Evolutionary conservation across 2,329 filamentous ascomycete genomes (phyloP), one percentile per base, ranked within the genome.

Genomic region (Mycosphaerelloides madeirae): DNA sequence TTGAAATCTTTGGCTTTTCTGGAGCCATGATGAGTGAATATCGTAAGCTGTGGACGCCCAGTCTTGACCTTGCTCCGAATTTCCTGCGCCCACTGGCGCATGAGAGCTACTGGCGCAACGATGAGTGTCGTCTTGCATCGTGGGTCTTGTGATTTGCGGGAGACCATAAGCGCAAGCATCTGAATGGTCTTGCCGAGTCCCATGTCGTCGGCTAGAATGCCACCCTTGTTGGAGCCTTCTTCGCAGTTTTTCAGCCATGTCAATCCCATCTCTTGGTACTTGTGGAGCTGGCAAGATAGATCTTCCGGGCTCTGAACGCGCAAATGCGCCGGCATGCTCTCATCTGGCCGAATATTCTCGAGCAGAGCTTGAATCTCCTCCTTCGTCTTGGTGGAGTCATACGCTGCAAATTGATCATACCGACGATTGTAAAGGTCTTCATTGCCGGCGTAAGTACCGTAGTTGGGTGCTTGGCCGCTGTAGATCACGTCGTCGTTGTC

Each of bases 161-260:
- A 77, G 11, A 87, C 72, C 55, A 95, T 85, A 33, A 95, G 74
- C 3, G 89, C 79, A 16, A 96, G 72, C 4, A 86, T 83, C 49
- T 91, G 87, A 18, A 95, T 83, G 0, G 87, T 91, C 66, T 93
- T 91, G 6, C 87, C 87, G 9, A 91, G 70, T 6, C 87, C 87
- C 87, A 91, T 93, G 51, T 88, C 85, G 57, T 88, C 85, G 1
- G 83, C 84, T 18, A 90, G 71, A 43, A 91, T 87, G 16, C 85
- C 84, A 14, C 86, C 86, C 57, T 85, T 88, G 41, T 82, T 80
- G 2, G 70, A 74, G 7, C 85, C 81, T 44, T 79, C 74, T 64
- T 91, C 87, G 72, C 83, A 85, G 6, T 78, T 76, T 57, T 81
- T 81, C 68, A 93, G 78, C 87, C 87, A 93, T 1, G 80, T 76